Evolutionary conservation across 345 rosid species (phyloP), one percentile per base, ranked within the genome.

Genomic region (Sonneratia alba): DNA sequence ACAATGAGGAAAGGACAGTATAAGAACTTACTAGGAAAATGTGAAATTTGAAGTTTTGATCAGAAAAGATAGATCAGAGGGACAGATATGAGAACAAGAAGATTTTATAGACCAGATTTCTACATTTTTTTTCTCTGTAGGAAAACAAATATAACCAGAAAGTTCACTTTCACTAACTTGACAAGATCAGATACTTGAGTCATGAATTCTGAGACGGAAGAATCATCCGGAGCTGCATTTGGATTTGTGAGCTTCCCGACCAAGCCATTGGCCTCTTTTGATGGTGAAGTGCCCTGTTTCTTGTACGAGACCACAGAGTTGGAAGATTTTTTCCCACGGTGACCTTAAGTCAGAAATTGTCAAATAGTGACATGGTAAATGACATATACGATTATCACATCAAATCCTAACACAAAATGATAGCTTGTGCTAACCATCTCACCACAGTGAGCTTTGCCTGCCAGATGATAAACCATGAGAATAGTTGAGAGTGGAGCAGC

Each of bases 111-210:
- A 22, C 63, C 22, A n/a, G 2, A n/a, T n/a, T n/a, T n/a, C 12
- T 32, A 57, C 19, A n/a, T 8, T 7, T 7, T 18, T 47, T 13
- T 57, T 57, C 63, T n/a, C n/a, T n/a, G n/a, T n/a, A 7, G 43
- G 4, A 57, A 47, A 47, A 2, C 7, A 47, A 7, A 57, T 57
- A 22, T 8, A 51, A 18, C 57, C 2, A 51, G 57, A 51, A 51
- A 36, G 36, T 75, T 71, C 70, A 65, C 36, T 74, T 70, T 38
- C 49, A 75, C 97, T 75, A 85, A 92, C 99, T 90, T 91, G 77
- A 92, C 85, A 71, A 90, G 92, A 76, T 90, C 86, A 1, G 97
- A 88, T 34, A 92, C 97, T 83, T 92, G 91, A 38, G 84, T 19
- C 90, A 94, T 90, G 79, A 94, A 94, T 37, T 83, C 92, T 19